A percentile compares a stretch with the other conserved stretches of the same genome.
These are phyloP conservation scores for Leucogyrophana mollusca DNA, from an alignment of 768 basidiomycete species.

Conservation along the genomic window DNA sequence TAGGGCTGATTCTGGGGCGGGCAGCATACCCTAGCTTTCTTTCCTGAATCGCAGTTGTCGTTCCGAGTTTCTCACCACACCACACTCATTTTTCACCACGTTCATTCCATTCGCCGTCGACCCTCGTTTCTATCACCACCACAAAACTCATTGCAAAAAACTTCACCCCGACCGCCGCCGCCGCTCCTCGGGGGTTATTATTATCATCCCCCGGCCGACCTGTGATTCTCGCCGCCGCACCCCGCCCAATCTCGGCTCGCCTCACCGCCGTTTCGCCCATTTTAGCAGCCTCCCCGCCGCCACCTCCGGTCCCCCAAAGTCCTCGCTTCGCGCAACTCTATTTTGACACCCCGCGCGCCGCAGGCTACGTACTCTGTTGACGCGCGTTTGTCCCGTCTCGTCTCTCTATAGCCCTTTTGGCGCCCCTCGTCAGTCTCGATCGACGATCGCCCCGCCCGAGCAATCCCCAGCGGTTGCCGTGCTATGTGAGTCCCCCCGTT, in stretches of 20 bases:
- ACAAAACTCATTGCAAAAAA: no score
- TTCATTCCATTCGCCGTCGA: conserved; percentile 6
- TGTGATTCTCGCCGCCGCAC: no score
- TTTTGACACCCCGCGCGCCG: conserved; percentile 11
- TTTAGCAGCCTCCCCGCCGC: no score
- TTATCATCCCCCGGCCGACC: no score
- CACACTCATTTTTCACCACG: conserved; percentile 9
- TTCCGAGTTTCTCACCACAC: conserved; percentile 11
- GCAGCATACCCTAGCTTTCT: background rate
- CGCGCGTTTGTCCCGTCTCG: conserved; percentile 12
- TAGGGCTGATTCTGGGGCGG: conserved; percentile 7
- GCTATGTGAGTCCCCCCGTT: no score
- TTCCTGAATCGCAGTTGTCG: background rate
- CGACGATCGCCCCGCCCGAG: no score
- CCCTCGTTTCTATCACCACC: background rate
- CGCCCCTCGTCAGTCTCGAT: no score
- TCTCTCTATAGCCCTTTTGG: conserved; percentile 4
- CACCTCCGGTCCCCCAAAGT: conserved; percentile 1
- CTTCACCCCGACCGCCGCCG: no score
- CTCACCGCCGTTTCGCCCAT: no score
- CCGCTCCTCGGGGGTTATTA: no score
- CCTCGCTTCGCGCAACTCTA: conserved; percentile 15
- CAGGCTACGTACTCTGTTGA: conserved; percentile 14
- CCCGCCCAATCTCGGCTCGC: no score
- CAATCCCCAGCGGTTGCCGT: no score